Evolutionary conservation across 2,329 filamentous ascomycete genomes (phyloP), one percentile per base, ranked within the genome.

Genomic region (Tolypocladium ovalisporum): DNA sequence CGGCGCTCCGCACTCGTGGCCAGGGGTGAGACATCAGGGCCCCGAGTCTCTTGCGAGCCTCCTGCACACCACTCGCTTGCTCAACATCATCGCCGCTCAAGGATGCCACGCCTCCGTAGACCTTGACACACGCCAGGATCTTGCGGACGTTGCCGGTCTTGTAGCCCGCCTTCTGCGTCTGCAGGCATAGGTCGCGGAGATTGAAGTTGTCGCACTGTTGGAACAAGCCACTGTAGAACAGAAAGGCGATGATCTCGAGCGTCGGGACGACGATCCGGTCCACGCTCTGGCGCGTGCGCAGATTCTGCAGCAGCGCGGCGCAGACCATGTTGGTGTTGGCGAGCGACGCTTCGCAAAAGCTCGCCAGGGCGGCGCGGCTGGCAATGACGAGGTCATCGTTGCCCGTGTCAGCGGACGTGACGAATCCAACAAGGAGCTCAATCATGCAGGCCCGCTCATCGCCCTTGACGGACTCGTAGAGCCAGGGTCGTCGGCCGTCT

Each of bases 81-180:
- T 37, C 37, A 55, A 53, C 34, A 56, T 57, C 13, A 51, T 63
- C 12, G 37, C 62, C 52, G 74, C 66, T 35, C 27, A 49, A 22
- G 1, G 70, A 70, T 4, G 84, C 83, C 32, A 96, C 73, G 0
- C 84, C 84, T 3, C 85, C 82, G 71, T 97, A 97, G 15, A 94
- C 81, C 65, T 86, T 87, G 60, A 95, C 76, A 27, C 89, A 90
- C 0, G 90, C 88, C 67, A 90, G 83, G 1, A 97, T 78, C 70
- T 94, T 93, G 54, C 86, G 82, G 49, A 96, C 82, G 68, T 90
- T 94, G 24, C 87, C 84, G 1, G 87, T 88, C 72, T 92, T 93
- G 75, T 88, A 92, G 61, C 92, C 88, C 0, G 88, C 81, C 70
- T 87, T 90, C 66, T 95, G 90, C 4, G 87, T 82, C 39, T 84